Conservation (phyloP, 106 monocot genomes). For the Platanthera guangdongensis region DNA sequence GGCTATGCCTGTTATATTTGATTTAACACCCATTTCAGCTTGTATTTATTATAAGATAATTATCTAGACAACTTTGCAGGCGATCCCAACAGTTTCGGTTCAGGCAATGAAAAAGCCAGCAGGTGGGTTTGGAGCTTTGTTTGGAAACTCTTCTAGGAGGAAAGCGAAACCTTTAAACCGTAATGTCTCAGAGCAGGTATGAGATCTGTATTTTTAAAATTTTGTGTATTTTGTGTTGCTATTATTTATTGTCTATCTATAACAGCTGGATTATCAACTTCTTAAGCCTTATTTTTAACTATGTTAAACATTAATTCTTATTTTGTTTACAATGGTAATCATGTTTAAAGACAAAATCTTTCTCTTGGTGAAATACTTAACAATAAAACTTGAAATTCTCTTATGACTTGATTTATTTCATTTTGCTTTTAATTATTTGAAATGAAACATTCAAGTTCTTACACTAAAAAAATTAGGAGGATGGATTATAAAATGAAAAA, state of each 20-base stretch:
- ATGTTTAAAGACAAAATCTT: too few relatives aligned
- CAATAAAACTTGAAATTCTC: too few relatives aligned
- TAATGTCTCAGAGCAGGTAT: slow-evolving; percentile 30
- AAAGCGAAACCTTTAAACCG: slow-evolving; percentile 17
- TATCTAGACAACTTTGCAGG: slow-evolving; percentile 20
- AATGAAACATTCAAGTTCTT: too few relatives aligned
- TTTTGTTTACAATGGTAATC: too few relatives aligned
- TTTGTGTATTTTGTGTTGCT: neutral
- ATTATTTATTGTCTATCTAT: neutral
- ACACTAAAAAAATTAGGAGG: too few relatives aligned
- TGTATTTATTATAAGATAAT: neutral
- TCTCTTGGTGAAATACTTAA: too few relatives aligned
- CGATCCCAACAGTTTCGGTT: slow-evolving; percentile 26
- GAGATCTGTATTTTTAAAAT: neutral
- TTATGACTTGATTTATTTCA: too few relatives aligned
- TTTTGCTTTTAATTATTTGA: too few relatives aligned
- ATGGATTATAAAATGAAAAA: too few relatives aligned
- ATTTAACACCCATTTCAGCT: neutral
- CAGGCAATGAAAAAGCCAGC: slow-evolving; percentile 52
- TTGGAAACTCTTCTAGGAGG: slow-evolving; percentile 46
- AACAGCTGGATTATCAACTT: neutral
- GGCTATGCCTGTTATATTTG: neutral
- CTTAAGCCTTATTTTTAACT: neutral
- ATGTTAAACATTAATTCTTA: neutral
- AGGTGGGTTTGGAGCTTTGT: slow-evolving; percentile 57